Evolutionary conservation across 768 basidiomycete species (phyloP), one percentile per base, ranked within the genome.

Genomic region (Cyathus striatus): DNA sequence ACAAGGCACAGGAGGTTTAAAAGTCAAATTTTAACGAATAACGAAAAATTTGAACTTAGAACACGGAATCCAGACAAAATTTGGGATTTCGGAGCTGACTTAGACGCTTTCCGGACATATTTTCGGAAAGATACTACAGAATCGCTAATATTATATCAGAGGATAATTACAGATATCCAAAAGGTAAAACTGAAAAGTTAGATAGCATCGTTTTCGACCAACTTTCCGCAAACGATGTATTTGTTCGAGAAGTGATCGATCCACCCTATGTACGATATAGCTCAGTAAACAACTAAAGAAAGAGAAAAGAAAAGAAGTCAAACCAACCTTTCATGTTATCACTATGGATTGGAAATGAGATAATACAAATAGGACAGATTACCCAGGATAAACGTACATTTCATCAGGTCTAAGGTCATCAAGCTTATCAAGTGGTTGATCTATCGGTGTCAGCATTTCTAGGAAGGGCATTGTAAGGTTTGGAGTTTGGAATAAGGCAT

Each of bases 241-340:
- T 95, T 96, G 74, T 80, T 83, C 30, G 81, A 76, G 64, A 97
- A 96, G 60, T 95, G 93, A 18, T 92, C 89, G 47, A 91, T 85
- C 93, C 93, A 97, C 18, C 90, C 87, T 88, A 53, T 38, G 20
- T 42, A 42, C 27, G 41, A 41, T 52, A n/a, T n/a, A n/a, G n/a
- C n/a, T n/a, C n/a, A n/a, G 39, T 38, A 25, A 6, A 23, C 16
- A 16, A 23, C 13, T 25, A 21, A 23, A n/a, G 21, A 16, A 17
- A 37, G 24, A 23, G 12, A 20, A 38, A 34, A 14, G 38, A 27
- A 16, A n/a, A n/a, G n/a, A n/a, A n/a, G n/a, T n/a, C n/a, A 50
- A 39, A 50, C 68, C n/a, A 43, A 85, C 87, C 87, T 63, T 75
- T 80, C 93, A 96, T 95, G 59, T 95, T 95, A 46, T 94, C 90